These are phyloP conservation scores for Casuarina equisetifolia DNA, from an alignment of 306 rosid genomes.

Conservation along the genomic window DNA sequence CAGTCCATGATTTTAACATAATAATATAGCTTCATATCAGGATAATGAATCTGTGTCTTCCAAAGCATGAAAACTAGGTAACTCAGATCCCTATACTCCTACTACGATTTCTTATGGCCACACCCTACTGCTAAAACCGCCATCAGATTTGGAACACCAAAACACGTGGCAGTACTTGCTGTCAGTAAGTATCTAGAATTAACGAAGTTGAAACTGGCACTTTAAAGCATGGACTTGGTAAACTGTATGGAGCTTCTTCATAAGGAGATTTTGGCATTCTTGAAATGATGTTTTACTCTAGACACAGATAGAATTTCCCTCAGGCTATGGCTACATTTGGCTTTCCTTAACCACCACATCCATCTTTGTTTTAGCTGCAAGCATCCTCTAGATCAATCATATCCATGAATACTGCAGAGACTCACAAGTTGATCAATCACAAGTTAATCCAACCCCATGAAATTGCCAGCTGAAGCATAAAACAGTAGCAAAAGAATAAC, in stretches of 20 bases:
- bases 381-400: background rate
- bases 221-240: background rate
- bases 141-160: background rate
- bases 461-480: background rate
- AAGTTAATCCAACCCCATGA: background rate
- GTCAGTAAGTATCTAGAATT: background rate
- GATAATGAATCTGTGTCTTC: background rate
- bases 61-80: background rate
- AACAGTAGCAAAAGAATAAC: background rate
- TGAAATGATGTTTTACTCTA: background rate
- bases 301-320: background rate
- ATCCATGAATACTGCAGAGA: background rate
- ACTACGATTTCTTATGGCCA: background rate
- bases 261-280: background rate
- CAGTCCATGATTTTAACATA: background rate
- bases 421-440: background rate
- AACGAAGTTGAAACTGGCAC: background rate
- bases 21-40: background rate
- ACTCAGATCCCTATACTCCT: background rate
- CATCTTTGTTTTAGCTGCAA: background rate
- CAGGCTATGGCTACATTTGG: background rate
- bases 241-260: background rate
- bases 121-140: background rate
- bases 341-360: background rate
- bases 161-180: background rate